Evolutionary conservation across 805 yeast genomes (phyloP), one percentile per base, ranked within the genome.

Genomic region (Pichia californica): DNA sequence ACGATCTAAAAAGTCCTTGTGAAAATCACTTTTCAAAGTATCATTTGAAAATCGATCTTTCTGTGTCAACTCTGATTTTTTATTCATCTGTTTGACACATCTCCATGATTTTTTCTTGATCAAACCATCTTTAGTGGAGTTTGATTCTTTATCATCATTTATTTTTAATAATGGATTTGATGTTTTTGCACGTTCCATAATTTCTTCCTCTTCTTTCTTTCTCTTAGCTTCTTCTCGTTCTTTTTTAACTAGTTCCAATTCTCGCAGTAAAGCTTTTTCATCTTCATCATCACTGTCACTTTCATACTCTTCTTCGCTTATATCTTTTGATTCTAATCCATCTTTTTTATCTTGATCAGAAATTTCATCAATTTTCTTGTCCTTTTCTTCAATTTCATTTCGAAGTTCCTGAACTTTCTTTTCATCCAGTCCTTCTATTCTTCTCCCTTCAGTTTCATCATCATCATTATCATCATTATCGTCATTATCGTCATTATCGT

Each of bases 391-490:
- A n/a, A 13, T 31, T 15, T 23, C 44, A 23, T 21, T 15, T 13
- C 54, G 52, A 18, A 61, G 65, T 29, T 59, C 67, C n/a, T n/a
- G n/a, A n/a, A 21, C 61, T 67, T 7, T 62, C 67, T 7, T 44
- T 10, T 23, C 20, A 3, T 20, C 19, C 16, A 46, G 13, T 3
- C 45, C 42, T 11, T n/a, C 28, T 2, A 35, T 20, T 11, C 21
- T 32, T 21, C 42, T 36, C 2, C 48, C 47, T 18, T 44, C 47
- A 10, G 68, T 64, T 45, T 74, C 81, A 9, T 39, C 43, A 8
- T 30, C 40, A 30, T 76, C 68, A 38, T 75, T 76, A 39, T 67
- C 71, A n/a, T 67, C 75, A 53, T 73, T 74, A 41, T 75, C 66
- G 27, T 77, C 68, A 35, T 73, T 76, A 31, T 68, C 64, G 45